Evolutionary conservation across 2,329 filamentous ascomycete species (phyloP), one percentile per base, ranked within the genome.

Genomic region (Zopfia rhizophila): DNA sequence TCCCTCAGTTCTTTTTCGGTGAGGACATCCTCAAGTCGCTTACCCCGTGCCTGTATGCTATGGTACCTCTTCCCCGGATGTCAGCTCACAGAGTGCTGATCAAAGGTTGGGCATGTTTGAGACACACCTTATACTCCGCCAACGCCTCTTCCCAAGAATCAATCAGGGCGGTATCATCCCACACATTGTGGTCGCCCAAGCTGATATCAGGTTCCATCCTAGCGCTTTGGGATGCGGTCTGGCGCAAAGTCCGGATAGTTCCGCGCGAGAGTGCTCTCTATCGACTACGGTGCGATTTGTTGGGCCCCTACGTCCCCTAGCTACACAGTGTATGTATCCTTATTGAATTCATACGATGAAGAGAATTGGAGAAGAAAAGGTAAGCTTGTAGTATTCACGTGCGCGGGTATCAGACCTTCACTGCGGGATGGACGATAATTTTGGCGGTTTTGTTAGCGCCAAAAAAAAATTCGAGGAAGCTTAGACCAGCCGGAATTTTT

Each of bases 81-180:
- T 53, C 44, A 45, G 44, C 31, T 28, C 31, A 17, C 17, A 17
- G 22, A 3, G 37, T 22, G 11, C 14, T 11, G 13, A 8, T 5
- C 13, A 36, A 18, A n/a, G 29, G 10, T 16, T 30, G 16, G 33
- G 12, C 3, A 18, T 28, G 13, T 7, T 42, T 37, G 19, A 28
- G 21, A 43, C 48, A 7, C 25, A 70, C 70, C 48, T 68, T 63
- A 48, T 73, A 73, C 46, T 73, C 70, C 12, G 60, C 58, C 28
- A 71, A 51, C 6, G 67, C 69, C 17, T 63, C 60, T 10, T 72
- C 59, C 70, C 70, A 72, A 2, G 63, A 65, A 29, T 65, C 51
- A 29, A 67, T 56, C 45, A 71, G 45, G 25, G 64, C 63, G 23
- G 65, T 65, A 58, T 73, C 71, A 55, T 73, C 70, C 70, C 66